Evolutionary conservation across 345 rosid species (phyloP).

Genomic region (Cardamine occulta): DNA sequence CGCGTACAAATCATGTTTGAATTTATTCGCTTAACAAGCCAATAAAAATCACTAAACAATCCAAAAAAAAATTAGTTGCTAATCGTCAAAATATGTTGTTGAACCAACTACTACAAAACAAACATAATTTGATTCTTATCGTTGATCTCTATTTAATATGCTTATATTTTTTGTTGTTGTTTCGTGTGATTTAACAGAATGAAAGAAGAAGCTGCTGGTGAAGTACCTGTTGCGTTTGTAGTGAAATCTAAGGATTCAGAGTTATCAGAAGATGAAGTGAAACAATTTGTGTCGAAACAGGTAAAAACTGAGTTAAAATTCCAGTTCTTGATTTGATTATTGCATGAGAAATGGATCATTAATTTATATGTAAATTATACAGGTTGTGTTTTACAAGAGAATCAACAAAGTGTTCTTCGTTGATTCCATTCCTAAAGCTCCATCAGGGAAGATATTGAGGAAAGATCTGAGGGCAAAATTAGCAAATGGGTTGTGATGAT

Average conservation of each 20-base stretch:
- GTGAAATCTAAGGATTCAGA: constrained; percentile 56
- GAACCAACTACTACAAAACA: neutral
- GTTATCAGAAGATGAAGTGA: constrained; percentile 65
- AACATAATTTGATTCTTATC: neutral
- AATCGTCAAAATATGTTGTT: neutral
- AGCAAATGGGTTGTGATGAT: constrained; percentile 44
- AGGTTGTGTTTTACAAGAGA: constrained; percentile 93
- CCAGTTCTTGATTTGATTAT: neutral
- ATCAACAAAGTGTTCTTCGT: constrained; percentile 64
- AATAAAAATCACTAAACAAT: neutral
- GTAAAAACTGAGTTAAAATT: constrained; percentile 29
- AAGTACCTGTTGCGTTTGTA: constrained; percentile 76
- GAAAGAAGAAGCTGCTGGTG: constrained; percentile 78
- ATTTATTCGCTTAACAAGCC: neutral
- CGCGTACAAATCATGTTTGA: no score
- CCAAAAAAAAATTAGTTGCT: neutral
- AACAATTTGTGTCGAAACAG: constrained; percentile 67
- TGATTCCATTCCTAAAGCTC: constrained; percentile 76
- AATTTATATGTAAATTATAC: neutral
- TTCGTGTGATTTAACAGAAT: constrained; percentile 43
- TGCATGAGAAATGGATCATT: neutral
- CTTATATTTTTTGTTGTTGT: neutral
- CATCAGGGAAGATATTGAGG: constrained; percentile 86
- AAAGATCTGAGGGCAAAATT: constrained; percentile 69
- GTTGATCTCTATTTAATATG: neutral